These are phyloP conservation scores for Fistulinella prunicolor DNA, from an alignment of 768 basidiomycete genomes.

Conservation along the genomic window DNA sequence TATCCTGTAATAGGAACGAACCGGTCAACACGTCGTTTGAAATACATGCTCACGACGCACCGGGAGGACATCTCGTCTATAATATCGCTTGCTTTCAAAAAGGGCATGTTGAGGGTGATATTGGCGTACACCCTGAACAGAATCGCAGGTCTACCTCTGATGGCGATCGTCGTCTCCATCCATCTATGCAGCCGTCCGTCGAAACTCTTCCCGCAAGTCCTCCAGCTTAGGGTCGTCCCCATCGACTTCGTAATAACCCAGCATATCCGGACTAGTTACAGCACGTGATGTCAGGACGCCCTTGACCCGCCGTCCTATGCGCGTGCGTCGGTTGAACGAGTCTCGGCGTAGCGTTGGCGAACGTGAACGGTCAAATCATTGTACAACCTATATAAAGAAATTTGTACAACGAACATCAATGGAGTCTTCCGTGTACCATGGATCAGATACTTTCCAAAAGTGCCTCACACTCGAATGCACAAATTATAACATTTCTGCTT, in stretches of 20 bases:
- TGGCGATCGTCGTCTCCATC: conserved; percentile 37
- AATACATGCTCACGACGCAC: conserved; percentile 32
- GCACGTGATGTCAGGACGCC: conserved; percentile 40
- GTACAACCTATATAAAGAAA: too few species aligned
- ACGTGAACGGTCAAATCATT: too few species aligned
- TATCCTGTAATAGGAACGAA: conserved; percentile 35
- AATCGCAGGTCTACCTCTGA: conserved; percentile 39
- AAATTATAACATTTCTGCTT: too few species aligned
- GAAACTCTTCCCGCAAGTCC: conserved; percentile 58
- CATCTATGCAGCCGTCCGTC: conserved; percentile 60
- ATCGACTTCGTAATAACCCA: conserved; percentile 51
- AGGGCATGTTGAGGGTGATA: conserved; percentile 55
- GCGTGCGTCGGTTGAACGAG: conserved; percentile 40
- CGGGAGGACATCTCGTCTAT: conserved; percentile 54
- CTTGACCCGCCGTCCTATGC: conserved; percentile 53
- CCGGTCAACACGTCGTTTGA: background rate
- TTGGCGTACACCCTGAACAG: conserved; percentile 44
- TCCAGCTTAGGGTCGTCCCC: conserved; percentile 54
- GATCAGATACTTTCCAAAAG: too few species aligned
- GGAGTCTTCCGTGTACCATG: too few species aligned
- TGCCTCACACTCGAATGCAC: too few species aligned
- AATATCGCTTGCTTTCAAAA: conserved; percentile 47
- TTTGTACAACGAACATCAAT: too few species aligned
- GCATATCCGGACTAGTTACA: conserved; percentile 36
- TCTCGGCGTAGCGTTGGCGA: conserved; percentile 39